Evolutionary conservation across 164 flowering plant genomes (phyloP), one percentile per base, ranked within the genome.

Genomic region (Platanus orientalis): DNA sequence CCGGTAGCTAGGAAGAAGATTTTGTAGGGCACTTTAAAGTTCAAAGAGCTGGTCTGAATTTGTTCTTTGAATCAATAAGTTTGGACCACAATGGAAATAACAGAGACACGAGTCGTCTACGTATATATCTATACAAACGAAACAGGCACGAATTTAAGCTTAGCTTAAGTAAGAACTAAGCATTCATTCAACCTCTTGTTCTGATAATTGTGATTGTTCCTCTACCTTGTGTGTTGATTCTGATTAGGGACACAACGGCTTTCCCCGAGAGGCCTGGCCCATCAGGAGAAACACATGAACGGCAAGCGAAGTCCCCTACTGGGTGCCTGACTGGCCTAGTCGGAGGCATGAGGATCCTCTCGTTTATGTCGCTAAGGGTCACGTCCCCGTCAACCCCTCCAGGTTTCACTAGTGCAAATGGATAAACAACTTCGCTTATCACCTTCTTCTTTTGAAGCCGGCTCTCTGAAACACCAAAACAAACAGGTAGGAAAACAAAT

Each of bases 181-280:
- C n/a, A 57, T 40, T 40, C 9, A 6, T 23, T 76, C 64, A 78
- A 29, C 78, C 75, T 55, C 63, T 75, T 19, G 81, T 78, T 45
- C 77, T 70, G 45, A 78, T 63, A 25, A 78, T 75, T 45, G 77
- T 78, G 69, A 78, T 63, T 40, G 79, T 78, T 52, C 81, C 81
- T 60, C 75, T 70, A 7, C 81, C 81, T 32, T 60, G 75, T 1
- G 81, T 78, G 51, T 68, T 77, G 53, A 78, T 75, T 57, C 70
- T 68, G 21, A 77, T 78, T 49, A 78, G 66, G 34, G 77, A 76
- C 34, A 70, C 78, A 54, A 78, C 77, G 1, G 69, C 75, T 68
- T 78, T 75, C 25, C 81, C 79, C 0, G 81, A 78, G 0, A 67
- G 69, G 23, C 79, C 79, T 0, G 48, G 42, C 2, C 73, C 73